Base-by-base conservation (phyloP, 108 stramenopile species). In the Stephanodiscus minutulus region DNA sequence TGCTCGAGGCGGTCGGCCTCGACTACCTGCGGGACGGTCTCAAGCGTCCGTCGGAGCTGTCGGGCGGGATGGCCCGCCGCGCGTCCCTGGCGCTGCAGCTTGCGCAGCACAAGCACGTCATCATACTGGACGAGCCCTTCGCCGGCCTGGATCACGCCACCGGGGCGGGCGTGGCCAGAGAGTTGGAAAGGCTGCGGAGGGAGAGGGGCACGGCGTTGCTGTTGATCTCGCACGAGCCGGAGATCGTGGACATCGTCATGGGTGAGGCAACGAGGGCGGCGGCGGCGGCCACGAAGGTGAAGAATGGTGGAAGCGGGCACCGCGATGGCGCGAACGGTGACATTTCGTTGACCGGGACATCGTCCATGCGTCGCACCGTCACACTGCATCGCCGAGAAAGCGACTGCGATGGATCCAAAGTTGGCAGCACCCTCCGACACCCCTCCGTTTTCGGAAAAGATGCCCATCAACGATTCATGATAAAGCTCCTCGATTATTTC, bases 41-140 rank as follows among this genome's bases (percentile, higher is more conserved):
- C 55, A 93, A 93, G 50, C 64, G 79, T 36, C 88, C 88, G 11
- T 79, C 72, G 2, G 81, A 93, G 61, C 69, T 93, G 29, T 85
- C 83, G n/a, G 91, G 91, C 1, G 91, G 91, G 3, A 93, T 93
- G 91, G 91, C 83, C 18, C 87, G 91, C 28, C 85, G 91, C n/a
- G 91, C 87, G 7, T 88, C 86, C 3, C 56, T 93, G 43, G 91
- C 91, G 3, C 60, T 93, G 27, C 89, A 90, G 79, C 57, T 93
- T 37, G 91, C 91, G 21, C 91, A 93, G 60, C 77, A 82, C 48
- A 93, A 93, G 66, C 89, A 82, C 36, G 77, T 93, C 27, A 86
- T 93, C 50, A 85, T 93, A 0, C 64, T 93, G 53, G 91, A 93
- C 70, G 91, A 93, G 66, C 91, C 91, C 17, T 93, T 93, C 75